Percentiles rank a stretch among this genome's conserved stretches.
Conservation (phyloP, 495 filamentous ascomycete genomes). For the Xylaria castorea region DNA sequence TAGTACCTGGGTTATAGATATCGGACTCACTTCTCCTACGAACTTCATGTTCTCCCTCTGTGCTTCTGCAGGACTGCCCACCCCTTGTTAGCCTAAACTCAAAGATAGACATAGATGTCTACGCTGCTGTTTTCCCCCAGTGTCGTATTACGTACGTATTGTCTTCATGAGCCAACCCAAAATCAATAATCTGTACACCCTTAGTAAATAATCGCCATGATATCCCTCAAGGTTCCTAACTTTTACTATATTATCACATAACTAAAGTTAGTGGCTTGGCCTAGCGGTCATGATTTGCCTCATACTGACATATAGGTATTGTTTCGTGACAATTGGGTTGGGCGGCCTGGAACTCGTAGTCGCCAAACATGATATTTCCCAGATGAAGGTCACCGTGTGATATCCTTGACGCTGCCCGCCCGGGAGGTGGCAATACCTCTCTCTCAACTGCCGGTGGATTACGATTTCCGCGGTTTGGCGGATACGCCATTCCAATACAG, state of each 20-base stretch:
- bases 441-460: background rate
- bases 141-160: background rate
- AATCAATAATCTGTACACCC: slow-evolving; percentile 1
- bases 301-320: slow-evolving; percentile 5
- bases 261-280: background rate
- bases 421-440: background rate
- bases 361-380: slow-evolving; percentile 16
- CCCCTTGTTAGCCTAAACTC: background rate
- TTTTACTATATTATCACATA: background rate
- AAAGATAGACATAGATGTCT: background rate
- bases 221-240: background rate
- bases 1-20: background rate
- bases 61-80: background rate
- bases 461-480: background rate
- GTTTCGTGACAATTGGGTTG: background rate
- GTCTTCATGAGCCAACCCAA: background rate
- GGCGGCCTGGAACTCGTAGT: background rate
- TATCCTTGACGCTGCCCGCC: background rate
- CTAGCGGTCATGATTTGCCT: background rate
- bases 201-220: background rate
- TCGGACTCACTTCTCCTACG: slow-evolving; percentile 9
- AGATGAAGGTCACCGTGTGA: slow-evolving; percentile 3
- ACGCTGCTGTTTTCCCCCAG: background rate
- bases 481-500: background rate
- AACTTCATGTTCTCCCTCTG: background rate